A percentile compares a stretch with the other conserved stretches of the same genome.
Evolutionary conservation across 148 eudicot species (phyloP).

Genomic region (Cornus suecica): DNA sequence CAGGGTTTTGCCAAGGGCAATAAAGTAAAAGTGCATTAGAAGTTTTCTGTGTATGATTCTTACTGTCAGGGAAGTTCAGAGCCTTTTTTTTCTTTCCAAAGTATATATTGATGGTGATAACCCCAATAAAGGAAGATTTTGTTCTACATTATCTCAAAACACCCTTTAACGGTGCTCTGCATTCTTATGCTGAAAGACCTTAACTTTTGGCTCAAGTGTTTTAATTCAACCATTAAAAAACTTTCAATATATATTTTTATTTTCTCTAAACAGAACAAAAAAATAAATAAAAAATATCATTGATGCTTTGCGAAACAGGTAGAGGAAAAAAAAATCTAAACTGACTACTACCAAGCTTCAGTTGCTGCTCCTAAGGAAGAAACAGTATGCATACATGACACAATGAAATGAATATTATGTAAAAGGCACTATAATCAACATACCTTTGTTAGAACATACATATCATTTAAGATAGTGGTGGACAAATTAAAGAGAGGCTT

Average conservation of each 20-base stretch:
- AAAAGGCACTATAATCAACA: constrained; percentile 6
- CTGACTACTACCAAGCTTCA: not conserved
- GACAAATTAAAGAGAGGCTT: constrained; percentile 84
- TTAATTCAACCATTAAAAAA: not conserved
- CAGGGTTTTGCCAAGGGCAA: too few relatives aligned
- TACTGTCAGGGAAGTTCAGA: too few relatives aligned
- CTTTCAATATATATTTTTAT: too few relatives aligned
- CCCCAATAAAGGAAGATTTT: too few relatives aligned
- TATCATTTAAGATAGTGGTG: constrained; percentile 74
- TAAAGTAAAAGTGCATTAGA: too few relatives aligned
- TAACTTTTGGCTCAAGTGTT: not conserved
- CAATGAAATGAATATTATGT: not conserved
- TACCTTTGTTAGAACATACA: constrained; percentile 91
- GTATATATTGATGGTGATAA: too few relatives aligned
- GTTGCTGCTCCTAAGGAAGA: not conserved
- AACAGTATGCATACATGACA: not conserved
- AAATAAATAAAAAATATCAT: too few relatives aligned
- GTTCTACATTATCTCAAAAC: too few relatives aligned
- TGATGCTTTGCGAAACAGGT: not conserved
- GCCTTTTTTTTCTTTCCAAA: too few relatives aligned
- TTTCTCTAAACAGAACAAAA: not conserved
- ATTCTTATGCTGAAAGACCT: not conserved
- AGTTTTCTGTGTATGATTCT: too few relatives aligned
- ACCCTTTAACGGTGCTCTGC: not conserved
- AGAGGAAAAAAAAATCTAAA: too few relatives aligned